Percentiles rank a stretch among this genome's conserved stretches.
phyloP scores from a whole-genome alignment of 805 yeast species.

The Tetrapisispora taiwanensis region DNA sequence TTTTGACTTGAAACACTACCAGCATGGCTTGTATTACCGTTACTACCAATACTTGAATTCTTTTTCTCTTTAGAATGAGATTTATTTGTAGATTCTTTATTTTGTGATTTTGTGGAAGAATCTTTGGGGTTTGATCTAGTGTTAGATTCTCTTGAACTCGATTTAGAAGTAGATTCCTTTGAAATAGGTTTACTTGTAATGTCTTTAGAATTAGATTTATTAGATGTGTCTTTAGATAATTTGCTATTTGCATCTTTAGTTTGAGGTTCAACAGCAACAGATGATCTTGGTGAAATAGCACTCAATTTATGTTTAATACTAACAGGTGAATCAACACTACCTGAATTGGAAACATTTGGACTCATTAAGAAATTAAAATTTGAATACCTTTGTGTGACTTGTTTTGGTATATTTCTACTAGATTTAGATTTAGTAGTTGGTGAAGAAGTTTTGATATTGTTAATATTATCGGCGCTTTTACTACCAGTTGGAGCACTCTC shows the following conservation, averaged over 20 bases:
- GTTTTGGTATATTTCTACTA: neutral
- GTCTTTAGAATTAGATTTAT: too few relatives aligned
- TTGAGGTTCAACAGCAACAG: slow-evolving; percentile 4
- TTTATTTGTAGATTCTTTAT: neutral
- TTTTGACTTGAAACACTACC: neutral
- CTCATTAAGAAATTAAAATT: slow-evolving; percentile 3
- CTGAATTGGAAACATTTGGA: neutral
- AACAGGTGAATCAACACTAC: neutral
- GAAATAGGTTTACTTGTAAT: too few relatives aligned
- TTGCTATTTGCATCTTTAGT: neutral
- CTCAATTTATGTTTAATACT: neutral
- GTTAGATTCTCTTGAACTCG: neutral
- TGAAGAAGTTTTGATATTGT: neutral
- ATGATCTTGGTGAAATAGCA: slow-evolving; percentile 14
- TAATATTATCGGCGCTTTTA: neutral
- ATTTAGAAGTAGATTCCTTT: neutral
- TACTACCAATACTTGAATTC: neutral
- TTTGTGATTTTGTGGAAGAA: neutral
- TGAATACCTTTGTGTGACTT: slow-evolving; percentile 1
- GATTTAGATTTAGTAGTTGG: neutral
- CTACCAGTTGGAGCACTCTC: neutral
- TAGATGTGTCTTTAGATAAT: too few relatives aligned
- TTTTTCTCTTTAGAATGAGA: neutral
- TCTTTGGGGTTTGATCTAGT: neutral
- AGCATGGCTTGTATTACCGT: neutral